Evolutionary conservation across 2,329 filamentous ascomycete species (phyloP).

Genomic region (Capronia coronata): DNA sequence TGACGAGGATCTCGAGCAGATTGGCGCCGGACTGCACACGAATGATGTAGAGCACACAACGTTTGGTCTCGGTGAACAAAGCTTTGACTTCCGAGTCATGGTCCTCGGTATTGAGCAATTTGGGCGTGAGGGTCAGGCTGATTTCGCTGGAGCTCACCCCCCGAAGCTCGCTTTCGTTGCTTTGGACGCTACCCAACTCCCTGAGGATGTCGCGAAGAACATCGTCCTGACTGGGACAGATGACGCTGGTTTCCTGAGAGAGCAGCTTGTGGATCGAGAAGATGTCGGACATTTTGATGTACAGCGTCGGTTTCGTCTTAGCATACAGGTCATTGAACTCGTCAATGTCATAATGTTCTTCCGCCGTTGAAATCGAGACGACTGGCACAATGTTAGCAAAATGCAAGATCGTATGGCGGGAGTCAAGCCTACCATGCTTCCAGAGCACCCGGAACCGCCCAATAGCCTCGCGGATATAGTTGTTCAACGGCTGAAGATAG

Average conservation of each 20-base stretch:
- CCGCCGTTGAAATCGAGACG: constrained; percentile 77
- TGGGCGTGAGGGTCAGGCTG: constrained; percentile 81
- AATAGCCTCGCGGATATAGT: constrained; percentile 78
- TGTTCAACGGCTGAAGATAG: constrained; percentile 90
- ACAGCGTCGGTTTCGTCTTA: constrained; percentile 93
- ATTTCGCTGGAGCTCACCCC: constrained; percentile 83
- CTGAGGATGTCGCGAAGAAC: constrained; percentile 84
- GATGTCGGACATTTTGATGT: constrained; percentile 97
- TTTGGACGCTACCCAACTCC: constrained; percentile 92
- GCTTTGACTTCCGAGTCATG: constrained; percentile 88
- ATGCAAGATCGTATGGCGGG: not conserved
- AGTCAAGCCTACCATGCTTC: constrained; percentile 50
- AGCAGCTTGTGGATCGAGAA: constrained; percentile 92
- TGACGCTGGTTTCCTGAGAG: constrained; percentile 65
- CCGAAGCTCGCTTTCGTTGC: constrained; percentile 87
- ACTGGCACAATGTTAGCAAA: constrained; percentile 45
- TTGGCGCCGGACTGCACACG: constrained; percentile 86
- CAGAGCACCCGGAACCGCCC: constrained; percentile 71
- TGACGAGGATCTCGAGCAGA: constrained; percentile 91
- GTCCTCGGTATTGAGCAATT: constrained; percentile 83
- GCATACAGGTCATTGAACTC: constrained; percentile 98
- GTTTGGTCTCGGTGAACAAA: constrained; percentile 96
- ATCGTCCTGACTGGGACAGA: constrained; percentile 78
- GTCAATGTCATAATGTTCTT: constrained; percentile 93
- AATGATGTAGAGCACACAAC: constrained; percentile 95